Conservation (phyloP, 1,139 yeast species). For the Blastobotrys aristatus region DNA sequence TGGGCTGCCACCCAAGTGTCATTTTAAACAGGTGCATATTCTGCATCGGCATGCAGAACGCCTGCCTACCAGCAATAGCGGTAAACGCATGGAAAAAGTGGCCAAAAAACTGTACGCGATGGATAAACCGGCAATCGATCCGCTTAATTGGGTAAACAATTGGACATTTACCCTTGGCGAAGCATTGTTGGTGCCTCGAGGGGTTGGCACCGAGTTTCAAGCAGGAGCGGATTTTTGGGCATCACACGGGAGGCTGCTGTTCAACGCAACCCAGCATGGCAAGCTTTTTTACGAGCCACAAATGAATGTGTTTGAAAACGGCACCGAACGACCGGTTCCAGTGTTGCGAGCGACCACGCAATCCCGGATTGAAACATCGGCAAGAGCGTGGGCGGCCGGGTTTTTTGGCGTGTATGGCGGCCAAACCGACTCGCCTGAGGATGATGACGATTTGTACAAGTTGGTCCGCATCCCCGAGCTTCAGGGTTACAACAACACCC, state of each 20-base stretch:
- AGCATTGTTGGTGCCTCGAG: conserved; percentile 36
- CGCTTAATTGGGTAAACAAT: conserved; percentile 31
- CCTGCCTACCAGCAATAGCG: conserved; percentile 36
- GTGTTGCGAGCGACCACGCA: conserved; percentile 40
- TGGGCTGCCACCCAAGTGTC: conserved; percentile 31
- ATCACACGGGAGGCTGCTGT: conserved; percentile 38
- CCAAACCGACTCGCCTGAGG: conserved; percentile 28
- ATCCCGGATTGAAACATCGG: conserved; percentile 39
- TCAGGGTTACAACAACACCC: conserved; percentile 37
- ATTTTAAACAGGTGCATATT: conserved; percentile 37
- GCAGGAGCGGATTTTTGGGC: conserved; percentile 40
- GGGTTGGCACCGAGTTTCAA: conserved; percentile 38
- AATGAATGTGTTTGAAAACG: conserved; percentile 32
- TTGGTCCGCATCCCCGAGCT: conserved; percentile 36
- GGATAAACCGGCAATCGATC: conserved; percentile 28
- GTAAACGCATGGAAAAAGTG: conserved; percentile 25
- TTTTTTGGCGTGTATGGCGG: conserved; percentile 39
- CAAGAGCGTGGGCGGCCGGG: conserved; percentile 43
- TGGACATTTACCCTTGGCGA: conserved; percentile 36
- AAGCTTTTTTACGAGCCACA: conserved; percentile 23
- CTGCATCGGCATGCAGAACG: conserved; percentile 42
- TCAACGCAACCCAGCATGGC: conserved; percentile 28
- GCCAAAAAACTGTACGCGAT: conserved; percentile 31
- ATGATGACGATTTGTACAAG: conserved; percentile 30
- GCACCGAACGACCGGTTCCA: conserved; percentile 32